Evolutionary conservation across 1,284 basidiomycete species (phyloP).

Genomic region (Mrakiaceae sp.): DNA sequence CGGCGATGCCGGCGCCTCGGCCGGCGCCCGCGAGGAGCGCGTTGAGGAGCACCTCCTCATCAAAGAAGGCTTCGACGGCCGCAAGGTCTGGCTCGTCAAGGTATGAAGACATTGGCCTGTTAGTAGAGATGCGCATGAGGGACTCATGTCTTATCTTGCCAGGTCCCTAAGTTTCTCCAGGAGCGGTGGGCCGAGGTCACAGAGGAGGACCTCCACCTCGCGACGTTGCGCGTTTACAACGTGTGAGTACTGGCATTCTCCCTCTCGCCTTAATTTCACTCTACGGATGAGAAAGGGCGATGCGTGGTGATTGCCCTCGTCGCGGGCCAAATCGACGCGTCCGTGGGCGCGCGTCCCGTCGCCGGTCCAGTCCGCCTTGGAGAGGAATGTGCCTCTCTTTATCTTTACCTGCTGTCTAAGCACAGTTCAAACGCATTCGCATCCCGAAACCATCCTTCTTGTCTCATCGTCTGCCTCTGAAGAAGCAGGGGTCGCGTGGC

Average conservation of each 20-base stretch:
- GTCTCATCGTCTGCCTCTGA: too few species aligned
- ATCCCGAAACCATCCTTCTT: too few species aligned
- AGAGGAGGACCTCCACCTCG: slow-evolving; percentile 12
- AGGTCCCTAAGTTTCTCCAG: slow-evolving; percentile 18
- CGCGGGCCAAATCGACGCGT: too few species aligned
- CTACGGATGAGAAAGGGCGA: neutral
- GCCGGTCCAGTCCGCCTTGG: too few species aligned
- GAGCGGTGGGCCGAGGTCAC: slow-evolving; percentile 15
- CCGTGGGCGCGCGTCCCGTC: too few species aligned
- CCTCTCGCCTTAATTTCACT: neutral
- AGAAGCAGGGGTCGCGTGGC: neutral
- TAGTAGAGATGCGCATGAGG: neutral
- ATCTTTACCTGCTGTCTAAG: too few species aligned
- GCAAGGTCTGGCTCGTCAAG: slow-evolving; percentile 19
- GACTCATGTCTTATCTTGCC: neutral
- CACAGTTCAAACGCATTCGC: too few species aligned
- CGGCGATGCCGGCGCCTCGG: neutral
- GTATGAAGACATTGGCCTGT: neutral
- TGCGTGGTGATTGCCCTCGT: neutral
- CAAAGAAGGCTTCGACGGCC: neutral
- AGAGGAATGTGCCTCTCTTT: too few species aligned
- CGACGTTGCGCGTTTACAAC: slow-evolving; percentile 16
- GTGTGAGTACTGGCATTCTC: neutral
- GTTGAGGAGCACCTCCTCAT: slow-evolving; percentile 10
- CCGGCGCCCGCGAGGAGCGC: neutral